These are phyloP conservation scores for Pyrus betulifolia DNA, from an alignment of 306 rosid genomes.

Conservation along the genomic window DNA sequence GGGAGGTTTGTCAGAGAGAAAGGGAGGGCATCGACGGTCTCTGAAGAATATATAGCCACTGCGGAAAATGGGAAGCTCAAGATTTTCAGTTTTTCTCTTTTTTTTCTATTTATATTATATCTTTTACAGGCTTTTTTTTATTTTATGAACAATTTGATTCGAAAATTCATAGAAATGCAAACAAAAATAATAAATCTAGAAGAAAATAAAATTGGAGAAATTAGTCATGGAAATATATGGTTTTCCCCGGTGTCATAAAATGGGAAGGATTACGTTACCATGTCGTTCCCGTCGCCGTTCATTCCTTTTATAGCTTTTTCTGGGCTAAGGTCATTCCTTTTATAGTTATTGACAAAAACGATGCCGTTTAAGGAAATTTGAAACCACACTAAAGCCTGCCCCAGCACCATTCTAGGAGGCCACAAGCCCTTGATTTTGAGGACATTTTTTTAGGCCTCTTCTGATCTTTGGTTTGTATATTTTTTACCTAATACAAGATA, in stretches of 20 bases:
- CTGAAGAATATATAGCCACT: slow-evolving; percentile 55
- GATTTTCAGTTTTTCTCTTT: slow-evolving; percentile 13
- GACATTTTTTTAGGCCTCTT: neutral
- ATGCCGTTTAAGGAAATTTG: neutral
- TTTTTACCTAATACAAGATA: too few relatives aligned
- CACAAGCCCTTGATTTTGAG: neutral
- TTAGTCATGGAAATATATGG: neutral
- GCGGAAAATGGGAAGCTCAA: slow-evolving; percentile 38
- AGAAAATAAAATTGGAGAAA: neutral
- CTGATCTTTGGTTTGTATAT: neutral
- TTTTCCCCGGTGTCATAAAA: neutral
- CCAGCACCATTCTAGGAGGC: neutral
- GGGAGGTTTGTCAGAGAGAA: slow-evolving; percentile 28
- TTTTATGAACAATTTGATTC: neutral
- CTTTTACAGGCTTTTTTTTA: neutral
- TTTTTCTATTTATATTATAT: neutral
- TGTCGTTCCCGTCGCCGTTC: slow-evolving; percentile 8
- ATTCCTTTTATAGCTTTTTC: slow-evolving; percentile 5
- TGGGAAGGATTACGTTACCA: neutral
- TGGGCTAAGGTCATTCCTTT: neutral
- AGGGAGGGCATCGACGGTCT: slow-evolving; percentile 30
- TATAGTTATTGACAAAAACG: neutral
- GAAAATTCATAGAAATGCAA: neutral
- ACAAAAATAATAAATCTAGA: neutral
- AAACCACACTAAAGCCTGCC: neutral